Evolutionary conservation across 306 rosid genomes (phyloP), one percentile per base, ranked within the genome.

Genomic region (Malus orientalis): DNA sequence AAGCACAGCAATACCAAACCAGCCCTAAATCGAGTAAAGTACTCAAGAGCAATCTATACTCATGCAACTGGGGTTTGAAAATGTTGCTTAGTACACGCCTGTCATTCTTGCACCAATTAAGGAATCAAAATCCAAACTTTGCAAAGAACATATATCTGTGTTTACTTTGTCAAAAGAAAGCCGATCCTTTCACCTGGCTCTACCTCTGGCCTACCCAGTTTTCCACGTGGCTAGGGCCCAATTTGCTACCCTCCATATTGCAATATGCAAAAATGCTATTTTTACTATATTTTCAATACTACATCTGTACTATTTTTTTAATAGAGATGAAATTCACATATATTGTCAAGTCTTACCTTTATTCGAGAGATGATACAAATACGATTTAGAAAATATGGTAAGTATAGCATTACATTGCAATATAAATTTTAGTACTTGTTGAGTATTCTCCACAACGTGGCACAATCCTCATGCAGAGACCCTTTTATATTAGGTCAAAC

Each of bases 21-120:
- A 25, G 25, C 25, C 25, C 1, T 25, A 14, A 64, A 65, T 66
- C 22, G 71, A 18, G 25, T 63, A 13, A 23, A 20, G 27, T 4
- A 30, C 38, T 81, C 80, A 45, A 65, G 5, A 12, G 40, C 61
- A 53, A 76, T 76, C 64, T 76, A 63, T n/a, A 40, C 25, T 70
- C 59, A 33, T 69, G 55, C 71, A 67, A 70, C 32, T 65, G 15
- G 44, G 69, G 38, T 81, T 81, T 61, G 59, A 71, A 81, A 19
- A 38, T 64, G 32, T 66, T 51, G 45, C 61, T 51, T 15, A 5
- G 45, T 27, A 61, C 45, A 51, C 76, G 70, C 60, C 74, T 44
- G 53, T 40, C 71, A 54, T 76, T 70, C 64, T 44, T 22, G 77
- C 76, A 71, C 49, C 78, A 79, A 79, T 81, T 65, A 57, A 63